Evolutionary conservation across 768 basidiomycete species (phyloP).

Genomic region (Dentipellis fragilis): DNA sequence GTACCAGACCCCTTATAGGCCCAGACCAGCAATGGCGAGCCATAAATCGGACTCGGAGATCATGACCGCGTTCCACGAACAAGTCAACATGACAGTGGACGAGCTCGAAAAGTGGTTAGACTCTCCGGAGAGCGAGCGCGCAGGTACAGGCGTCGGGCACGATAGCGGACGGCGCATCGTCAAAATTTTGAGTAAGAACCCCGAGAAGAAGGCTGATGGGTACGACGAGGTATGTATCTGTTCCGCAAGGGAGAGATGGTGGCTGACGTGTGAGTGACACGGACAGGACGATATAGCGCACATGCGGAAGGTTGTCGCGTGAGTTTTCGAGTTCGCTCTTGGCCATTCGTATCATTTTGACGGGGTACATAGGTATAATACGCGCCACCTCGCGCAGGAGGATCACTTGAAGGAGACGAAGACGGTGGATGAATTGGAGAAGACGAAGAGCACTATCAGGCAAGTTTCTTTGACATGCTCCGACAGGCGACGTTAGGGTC

Average conservation of each 20-base stretch:
- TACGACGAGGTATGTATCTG: slow-evolving; percentile 20
- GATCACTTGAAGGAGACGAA: slow-evolving; percentile 22
- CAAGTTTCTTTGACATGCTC: not conserved
- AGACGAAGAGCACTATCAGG: slow-evolving; percentile 25
- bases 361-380: slow-evolving; percentile 16
- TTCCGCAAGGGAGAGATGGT: not conserved
- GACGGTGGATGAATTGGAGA: slow-evolving; percentile 20
- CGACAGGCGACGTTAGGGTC: not conserved
- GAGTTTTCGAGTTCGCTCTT: not conserved
- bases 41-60: slow-evolving; percentile 19
- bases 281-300: slow-evolving; percentile 22
- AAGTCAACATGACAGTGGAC: slow-evolving; percentile 23
- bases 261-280: not conserved
- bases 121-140: slow-evolving; percentile 20
- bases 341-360: not conserved
- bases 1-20: no score
- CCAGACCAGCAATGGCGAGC: no score
- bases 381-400: slow-evolving; percentile 23
- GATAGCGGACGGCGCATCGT: slow-evolving; percentile 25
- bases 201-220: slow-evolving; percentile 18
- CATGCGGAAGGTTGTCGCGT: slow-evolving; percentile 25
- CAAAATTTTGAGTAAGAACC: slow-evolving; percentile 25
- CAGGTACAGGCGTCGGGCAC: slow-evolving; percentile 23
- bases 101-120: slow-evolving; percentile 24
- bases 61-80: slow-evolving; percentile 21